These are phyloP conservation scores for Solanum gandarillasii DNA, from an alignment of 257 asterid genomes.

Conservation along the genomic window DNA sequence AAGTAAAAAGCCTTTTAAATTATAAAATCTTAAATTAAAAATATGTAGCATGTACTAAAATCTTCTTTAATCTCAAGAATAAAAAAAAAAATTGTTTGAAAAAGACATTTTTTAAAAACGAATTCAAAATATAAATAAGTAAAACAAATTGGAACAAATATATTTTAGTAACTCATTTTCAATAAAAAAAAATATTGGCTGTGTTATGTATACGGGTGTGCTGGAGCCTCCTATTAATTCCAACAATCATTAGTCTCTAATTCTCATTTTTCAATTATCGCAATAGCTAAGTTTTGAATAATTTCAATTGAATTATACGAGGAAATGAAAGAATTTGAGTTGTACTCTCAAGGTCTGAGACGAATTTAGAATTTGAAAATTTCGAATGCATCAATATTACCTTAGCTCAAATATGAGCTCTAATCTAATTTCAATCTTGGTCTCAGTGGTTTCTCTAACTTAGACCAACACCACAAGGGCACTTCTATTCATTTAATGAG, in stretches of 20 bases:
- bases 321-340: not conserved
- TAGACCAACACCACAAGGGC: too few species aligned
- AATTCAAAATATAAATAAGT: not conserved
- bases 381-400: too few species aligned
- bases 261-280: not conserved
- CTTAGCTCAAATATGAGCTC: not conserved
- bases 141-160: not conserved
- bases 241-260: not conserved
- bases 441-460: fast-evolving
- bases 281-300: not conserved
- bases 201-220: not conserved
- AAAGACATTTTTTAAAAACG: not conserved
- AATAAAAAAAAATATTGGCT: not conserved
- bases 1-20: not conserved
- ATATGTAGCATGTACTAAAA: not conserved
- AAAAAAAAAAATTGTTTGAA: too few species aligned
- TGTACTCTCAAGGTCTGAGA: not conserved
- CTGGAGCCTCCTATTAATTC: not conserved
- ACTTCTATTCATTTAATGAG: too few species aligned
- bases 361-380: too few species aligned
- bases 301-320: not conserved
- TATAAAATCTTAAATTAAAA: not conserved
- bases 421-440: fast-evolving
- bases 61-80: not conserved
- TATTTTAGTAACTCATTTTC: not conserved